Base-by-base conservation (phyloP, 2,329 filamentous ascomycete species). In the Cucurbitaria berberidis region DNA sequence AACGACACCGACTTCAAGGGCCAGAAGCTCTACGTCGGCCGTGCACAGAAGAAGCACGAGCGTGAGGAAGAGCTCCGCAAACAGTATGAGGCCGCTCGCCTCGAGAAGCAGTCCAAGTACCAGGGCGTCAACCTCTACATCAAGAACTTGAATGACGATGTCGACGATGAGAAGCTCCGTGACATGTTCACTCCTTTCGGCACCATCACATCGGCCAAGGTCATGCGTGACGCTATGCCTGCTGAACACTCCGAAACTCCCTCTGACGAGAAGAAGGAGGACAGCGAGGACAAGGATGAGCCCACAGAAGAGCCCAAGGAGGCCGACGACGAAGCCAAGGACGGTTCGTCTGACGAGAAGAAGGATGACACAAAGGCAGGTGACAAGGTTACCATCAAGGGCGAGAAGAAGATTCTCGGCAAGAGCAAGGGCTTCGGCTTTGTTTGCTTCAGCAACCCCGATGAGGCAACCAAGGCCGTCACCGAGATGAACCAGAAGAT, bases 391-490 rank as follows among this genome's bases (percentile, higher is more conserved):
- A 81, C 78, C 64, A 80, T 82, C 65, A 84, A 84, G 75, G 75
- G 81, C 49, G 80, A 84, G 70, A 86, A 86, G 80, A 86, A 84
- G 77, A 75, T 81, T 46, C 84, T 96, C 56, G 95, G 95, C 77
- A 98, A 98, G 90, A 96, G 92, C 89, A 99, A 98, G 85, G 95
- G 95, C 77, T 99, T 99, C 77, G 95, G 95, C 70, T 99, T 99
- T 78, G 95, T 99, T 74, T 99, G 95, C 89, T 99, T 99, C 84
- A 95, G 90, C 86, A 98, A 96, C 84, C 93, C 95, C 56, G 95
- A 99, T 72, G 95, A 99, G 78, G 95, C 95, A 64, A 97, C 93
- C 81, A 98, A 98, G 87, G 95, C 95, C 63, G 93, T 99, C 62
- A 92, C 93, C 57, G 95, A 99, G 80, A 97, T 98, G 91, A 99